Conservation (phyloP, 1,284 basidiomycete species). For the Sporisorium exsertum region DNA sequence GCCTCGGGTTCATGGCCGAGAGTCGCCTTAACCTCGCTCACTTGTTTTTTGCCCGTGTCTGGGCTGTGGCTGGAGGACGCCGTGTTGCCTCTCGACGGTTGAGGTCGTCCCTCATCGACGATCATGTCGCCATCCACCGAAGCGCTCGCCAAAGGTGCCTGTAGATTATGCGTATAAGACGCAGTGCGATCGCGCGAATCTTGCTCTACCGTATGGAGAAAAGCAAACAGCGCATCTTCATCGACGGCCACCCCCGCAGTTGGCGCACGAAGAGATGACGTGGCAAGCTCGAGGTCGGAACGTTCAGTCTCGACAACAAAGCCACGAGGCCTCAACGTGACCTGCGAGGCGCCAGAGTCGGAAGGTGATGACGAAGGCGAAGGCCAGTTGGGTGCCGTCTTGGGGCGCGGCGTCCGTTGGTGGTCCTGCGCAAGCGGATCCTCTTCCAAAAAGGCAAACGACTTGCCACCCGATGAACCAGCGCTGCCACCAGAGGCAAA, state of each 20-base stretch:
- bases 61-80: constrained; percentile 18
- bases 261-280: not conserved
- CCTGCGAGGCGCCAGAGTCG: constrained; percentile 20
- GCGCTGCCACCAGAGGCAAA: not conserved
- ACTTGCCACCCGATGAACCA: not conserved
- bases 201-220: constrained; percentile 42
- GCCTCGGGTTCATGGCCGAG: not conserved
- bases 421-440: constrained; percentile 7
- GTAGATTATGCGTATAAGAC: not conserved
- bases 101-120: constrained; percentile 31
- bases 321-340: constrained; percentile 22
- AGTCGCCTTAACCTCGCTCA: constrained; percentile 5
- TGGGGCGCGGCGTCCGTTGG: constrained; percentile 23
- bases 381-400: constrained; percentile 38
- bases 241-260: constrained; percentile 15
- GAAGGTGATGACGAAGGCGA: constrained; percentile 34
- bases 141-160: not conserved
- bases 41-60: constrained; percentile 7
- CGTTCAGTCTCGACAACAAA: not conserved
- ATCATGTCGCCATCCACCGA: not conserved
- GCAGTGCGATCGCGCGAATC: constrained; percentile 31
- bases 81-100: constrained; percentile 39
- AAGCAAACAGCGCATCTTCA: constrained; percentile 39
- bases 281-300: not conserved
- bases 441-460: constrained; percentile 8